Evolutionary conservation across 805 yeast species (phyloP).

Genomic region (Yarrowia divulgata): DNA sequence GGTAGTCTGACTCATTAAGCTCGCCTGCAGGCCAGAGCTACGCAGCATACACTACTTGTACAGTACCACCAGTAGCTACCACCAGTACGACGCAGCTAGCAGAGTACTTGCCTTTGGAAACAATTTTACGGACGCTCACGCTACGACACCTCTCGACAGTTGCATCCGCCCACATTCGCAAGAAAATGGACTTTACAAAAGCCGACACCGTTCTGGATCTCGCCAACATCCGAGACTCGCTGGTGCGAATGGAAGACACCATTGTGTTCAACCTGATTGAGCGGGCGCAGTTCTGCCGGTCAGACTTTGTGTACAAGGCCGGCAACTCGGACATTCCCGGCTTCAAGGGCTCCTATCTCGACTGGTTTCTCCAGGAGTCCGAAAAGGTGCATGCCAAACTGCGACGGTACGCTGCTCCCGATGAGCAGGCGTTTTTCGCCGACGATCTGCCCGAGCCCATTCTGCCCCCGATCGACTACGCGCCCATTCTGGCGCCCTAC

Average conservation of each 20-base stretch:
- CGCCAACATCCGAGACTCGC: slow-evolving; percentile 79
- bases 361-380: slow-evolving; percentile 79
- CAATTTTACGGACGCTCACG: neutral
- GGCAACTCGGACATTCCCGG: slow-evolving; percentile 58
- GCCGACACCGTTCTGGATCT: slow-evolving; percentile 84
- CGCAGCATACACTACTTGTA: too few species aligned
- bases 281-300: slow-evolving; percentile 82
- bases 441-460: slow-evolving; percentile 67
- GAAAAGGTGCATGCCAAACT: slow-evolving; percentile 80
- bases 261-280: slow-evolving; percentile 92
- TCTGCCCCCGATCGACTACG: slow-evolving; percentile 80
- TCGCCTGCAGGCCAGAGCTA: neutral
- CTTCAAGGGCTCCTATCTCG: slow-evolving; percentile 82
- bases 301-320: slow-evolving; percentile 73
- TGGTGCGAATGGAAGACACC: slow-evolving; percentile 95
- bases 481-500: slow-evolving; percentile 77
- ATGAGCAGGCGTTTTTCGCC: slow-evolving; percentile 90
- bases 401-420: slow-evolving; percentile 92
- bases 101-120: neutral
- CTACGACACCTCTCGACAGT: neutral
- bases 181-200: slow-evolving; percentile 77
- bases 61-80: too few species aligned
- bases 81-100: neutral
- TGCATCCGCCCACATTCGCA: neutral
- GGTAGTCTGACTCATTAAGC: slow-evolving; percentile 27